phyloP scores from a whole-genome alignment of 2,329 filamentous ascomycete genomes.

The Helotiales sp. region DNA sequence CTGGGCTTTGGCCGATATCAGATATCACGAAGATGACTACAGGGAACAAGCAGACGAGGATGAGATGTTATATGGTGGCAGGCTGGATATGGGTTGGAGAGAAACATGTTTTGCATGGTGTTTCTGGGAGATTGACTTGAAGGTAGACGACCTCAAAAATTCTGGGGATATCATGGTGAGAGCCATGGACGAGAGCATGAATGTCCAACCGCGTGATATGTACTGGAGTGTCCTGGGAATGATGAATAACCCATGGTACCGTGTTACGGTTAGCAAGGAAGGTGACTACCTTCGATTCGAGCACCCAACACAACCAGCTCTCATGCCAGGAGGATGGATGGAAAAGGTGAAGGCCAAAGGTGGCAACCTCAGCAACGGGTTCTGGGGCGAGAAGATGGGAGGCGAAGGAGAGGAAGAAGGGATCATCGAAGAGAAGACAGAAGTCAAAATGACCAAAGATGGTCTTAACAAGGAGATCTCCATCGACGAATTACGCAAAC shows the following conservation, averaged over 20 bases:
- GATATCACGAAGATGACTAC: conserved; percentile 85
- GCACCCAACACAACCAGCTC: conserved; percentile 80
- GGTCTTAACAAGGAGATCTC: conserved; percentile 62
- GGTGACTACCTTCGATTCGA: conserved; percentile 70
- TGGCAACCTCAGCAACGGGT: conserved; percentile 76
- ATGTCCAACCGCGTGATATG: conserved; percentile 86
- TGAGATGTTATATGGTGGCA: conserved; percentile 71
- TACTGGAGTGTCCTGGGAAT: conserved; percentile 95
- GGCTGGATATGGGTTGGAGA: conserved; percentile 77
- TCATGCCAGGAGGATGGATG: conserved; percentile 88
- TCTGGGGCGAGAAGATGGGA: conserved; percentile 75
- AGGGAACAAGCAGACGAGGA: conserved; percentile 58
- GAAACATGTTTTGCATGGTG: conserved; percentile 89
- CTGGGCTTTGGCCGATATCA: conserved; percentile 75
- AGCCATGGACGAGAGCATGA: conserved; percentile 89
- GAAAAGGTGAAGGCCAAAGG: conserved; percentile 82
- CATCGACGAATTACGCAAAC: conserved; percentile 69
- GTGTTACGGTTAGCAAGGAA: conserved; percentile 74
- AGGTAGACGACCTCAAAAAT: conserved; percentile 58
- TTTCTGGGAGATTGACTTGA: conserved; percentile 78
- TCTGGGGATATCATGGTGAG: conserved; percentile 77
- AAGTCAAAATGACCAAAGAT: conserved; percentile 77
- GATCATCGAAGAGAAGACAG: conserved; percentile 53
- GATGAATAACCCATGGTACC: conserved; percentile 98
- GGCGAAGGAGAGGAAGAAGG: conserved; percentile 48